phyloP scores from a whole-genome alignment of 192 early-diverging fungal species.

The Coemansia sp. region DNA sequence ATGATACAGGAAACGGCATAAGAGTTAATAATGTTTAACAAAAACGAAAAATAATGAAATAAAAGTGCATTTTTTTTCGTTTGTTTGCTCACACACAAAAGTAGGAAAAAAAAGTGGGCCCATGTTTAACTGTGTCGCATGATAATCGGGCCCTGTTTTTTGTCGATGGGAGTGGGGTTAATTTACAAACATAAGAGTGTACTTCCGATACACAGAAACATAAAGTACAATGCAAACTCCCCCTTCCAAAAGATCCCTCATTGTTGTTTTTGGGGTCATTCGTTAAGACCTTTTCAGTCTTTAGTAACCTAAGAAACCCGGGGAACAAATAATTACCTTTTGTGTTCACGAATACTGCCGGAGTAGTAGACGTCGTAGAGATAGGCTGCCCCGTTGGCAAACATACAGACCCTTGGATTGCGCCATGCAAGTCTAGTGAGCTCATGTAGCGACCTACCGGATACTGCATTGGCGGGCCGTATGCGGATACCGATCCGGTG shows the following conservation, averaged over 20 bases:
- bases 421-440: constrained; percentile 18
- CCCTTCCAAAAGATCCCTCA: background rate
- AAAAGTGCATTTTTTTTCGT: background rate
- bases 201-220: no score
- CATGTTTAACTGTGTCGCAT: background rate
- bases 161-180: background rate
- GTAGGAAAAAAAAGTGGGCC: background rate
- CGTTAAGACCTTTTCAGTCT: no score
- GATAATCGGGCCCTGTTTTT: background rate
- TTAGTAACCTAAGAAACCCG: background rate
- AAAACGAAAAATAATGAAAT: background rate
- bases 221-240: background rate
- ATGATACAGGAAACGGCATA: constrained; percentile 34
- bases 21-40: constrained; percentile 2
- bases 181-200: no score
- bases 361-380: constrained; percentile 37
- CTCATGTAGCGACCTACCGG: constrained; percentile 28
- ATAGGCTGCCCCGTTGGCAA: constrained; percentile 8
- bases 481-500: constrained; percentile 4
- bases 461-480: background rate
- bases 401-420: background rate
- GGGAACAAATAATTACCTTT: constrained; percentile 20
- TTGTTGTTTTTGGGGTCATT: no score
- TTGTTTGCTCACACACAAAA: background rate
- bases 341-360: constrained; percentile 40